These are phyloP conservation scores for Xylariaceae sp. DNA, from an alignment of 2,329 filamentous ascomycete genomes.

Conservation along the genomic window DNA sequence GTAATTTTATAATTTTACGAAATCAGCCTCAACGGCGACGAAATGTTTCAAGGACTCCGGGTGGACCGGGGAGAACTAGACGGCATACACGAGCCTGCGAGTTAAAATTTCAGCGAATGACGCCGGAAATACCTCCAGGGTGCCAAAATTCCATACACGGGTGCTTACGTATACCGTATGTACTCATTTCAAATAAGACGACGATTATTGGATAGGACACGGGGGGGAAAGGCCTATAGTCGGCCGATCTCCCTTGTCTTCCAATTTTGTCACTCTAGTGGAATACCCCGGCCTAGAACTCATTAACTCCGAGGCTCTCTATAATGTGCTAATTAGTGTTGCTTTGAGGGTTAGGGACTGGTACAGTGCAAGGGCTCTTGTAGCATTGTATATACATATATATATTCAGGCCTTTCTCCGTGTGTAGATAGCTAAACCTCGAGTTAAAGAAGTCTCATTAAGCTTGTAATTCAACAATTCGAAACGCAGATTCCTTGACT, in stretches of 20 bases:
- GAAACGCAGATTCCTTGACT: background rate
- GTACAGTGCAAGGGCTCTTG: too few species aligned
- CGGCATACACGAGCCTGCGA: background rate
- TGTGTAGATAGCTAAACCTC: too few species aligned
- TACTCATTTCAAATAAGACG: too few species aligned
- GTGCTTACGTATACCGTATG: too few species aligned
- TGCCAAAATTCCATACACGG: too few species aligned
- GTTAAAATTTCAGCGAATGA: background rate
- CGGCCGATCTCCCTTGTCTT: background rate
- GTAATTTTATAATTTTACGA: background rate
- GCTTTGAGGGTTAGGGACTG: too few species aligned
- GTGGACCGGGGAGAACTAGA: background rate
- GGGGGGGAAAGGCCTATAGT: background rate
- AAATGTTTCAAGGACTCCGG: background rate
- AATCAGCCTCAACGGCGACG: background rate
- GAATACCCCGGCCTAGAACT: background rate
- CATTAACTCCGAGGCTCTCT: background rate
- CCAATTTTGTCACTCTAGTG: background rate
- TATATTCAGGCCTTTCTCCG: too few species aligned
- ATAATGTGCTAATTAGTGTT: too few species aligned
- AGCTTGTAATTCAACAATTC: too few species aligned
- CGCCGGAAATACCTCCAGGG: too few species aligned
- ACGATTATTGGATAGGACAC: background rate
- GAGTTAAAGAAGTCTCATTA: too few species aligned
- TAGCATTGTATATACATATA: too few species aligned